Base-by-base conservation (phyloP, 768 basidiomycete genomes). In the Tricholoma flavovirens region DNA sequence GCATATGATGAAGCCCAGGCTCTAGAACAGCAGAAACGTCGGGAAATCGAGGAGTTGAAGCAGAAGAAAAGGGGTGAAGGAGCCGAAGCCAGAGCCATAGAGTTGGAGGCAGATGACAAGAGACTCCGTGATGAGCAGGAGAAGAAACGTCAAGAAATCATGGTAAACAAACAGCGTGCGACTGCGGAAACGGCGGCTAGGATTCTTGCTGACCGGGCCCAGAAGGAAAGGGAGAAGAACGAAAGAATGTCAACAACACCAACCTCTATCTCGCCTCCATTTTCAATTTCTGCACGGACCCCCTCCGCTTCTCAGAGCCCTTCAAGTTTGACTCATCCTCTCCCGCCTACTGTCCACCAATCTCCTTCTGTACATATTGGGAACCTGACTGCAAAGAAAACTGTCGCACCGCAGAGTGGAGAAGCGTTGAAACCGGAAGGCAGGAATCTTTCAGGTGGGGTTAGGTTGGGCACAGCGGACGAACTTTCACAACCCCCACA, bases 41-140 rank as follows among this genome's bases (percentile, higher is more conserved):
- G 51, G 24, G 56, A 58, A 15, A 46, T 56, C 19, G 60, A 56
- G 12, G 63, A 64, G 24, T 54, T 26, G 26, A 62, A 40, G 59
- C 66, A 38, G 60, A 61, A 54, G 40, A 57, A 55, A 46, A 59
- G 55, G 46, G 55, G 53, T 58, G 56, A 55, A 29, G 54, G 50
- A 45, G 60, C 30, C 7, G 33, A 43, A 49, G 54, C 56, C 22
- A 53, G 65, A 68, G 56, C 58, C 57, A n/a, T 64, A 10, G 51
- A 58, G 21, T 26, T n/a, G 5, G 46, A 49, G 46, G 65, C 66
- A 29, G 63, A 65, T 22, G 69, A 74, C 55, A 66, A 66, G 40
- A 65, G 66, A 51, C 64, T 72, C 49, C 54, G 66, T 60, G 66
- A 66, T 53, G 65, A 70, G 32, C 69, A 72, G 48, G 66, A 66